Evolutionary conservation across 2,329 filamentous ascomycete species (phyloP), one percentile per base, ranked within the genome.

Genomic region (Lecanicillium sp.): DNA sequence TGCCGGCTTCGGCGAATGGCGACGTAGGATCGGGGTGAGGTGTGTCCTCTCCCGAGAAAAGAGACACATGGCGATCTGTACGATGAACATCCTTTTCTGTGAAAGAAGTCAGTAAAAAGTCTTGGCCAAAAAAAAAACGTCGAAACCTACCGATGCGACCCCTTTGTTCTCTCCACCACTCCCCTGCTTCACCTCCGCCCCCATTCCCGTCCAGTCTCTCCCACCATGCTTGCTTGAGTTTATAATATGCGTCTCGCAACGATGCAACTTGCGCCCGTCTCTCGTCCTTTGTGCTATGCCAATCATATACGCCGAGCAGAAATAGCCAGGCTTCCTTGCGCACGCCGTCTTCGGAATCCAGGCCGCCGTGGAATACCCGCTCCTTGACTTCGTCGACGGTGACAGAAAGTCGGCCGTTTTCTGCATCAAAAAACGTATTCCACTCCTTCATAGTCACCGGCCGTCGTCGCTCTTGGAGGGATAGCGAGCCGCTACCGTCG

Each of bases 51-150:
- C 92, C 92, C 8, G 86, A 83, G 57, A 98, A 98, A 29, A 98
- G 83, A n/a, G 86, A 83, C 20, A 98, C 86, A 33, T 83, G 86
- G 31, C 94, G 85, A 61, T 98, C 92, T 47, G 92, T 98, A 51
- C 92, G 82, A 59, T 98, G 94, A 14, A 98, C 94, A 55, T 98
- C 92, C 64, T 98, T 98, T 61, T 98, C 92, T 95, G 70, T 57
- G 63, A 37, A 20, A 29, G 9, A 12, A 5, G 45, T 54, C 40
- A 54, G 48, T 38, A 33, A 6, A 25, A 7, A 11, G 22, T 12
- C 16, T 14, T 33, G 15, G 37, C 19, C 27, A 40, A 29, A 38
- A 44, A 42, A 17, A 14, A 22, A 33, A 43, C 1, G 35, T 16
- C 18, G 45, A 37, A 38, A 62, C 80, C 67, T 78, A 95, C 90